Evolutionary conservation across 768 basidiomycete genomes (phyloP), one percentile per base, ranked within the genome.

Genomic region (Tylopilus sp.): DNA sequence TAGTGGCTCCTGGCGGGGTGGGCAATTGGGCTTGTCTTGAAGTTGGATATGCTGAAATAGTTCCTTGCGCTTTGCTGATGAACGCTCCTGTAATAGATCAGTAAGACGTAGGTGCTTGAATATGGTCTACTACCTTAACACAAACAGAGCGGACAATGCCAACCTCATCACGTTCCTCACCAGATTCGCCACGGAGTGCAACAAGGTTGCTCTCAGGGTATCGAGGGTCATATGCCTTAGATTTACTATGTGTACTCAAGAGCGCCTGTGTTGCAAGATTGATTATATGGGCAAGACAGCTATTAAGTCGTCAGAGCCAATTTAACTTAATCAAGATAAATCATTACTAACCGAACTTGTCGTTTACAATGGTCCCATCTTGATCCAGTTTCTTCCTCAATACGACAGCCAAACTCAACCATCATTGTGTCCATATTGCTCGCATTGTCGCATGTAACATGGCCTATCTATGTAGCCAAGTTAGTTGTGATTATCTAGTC

Each of bases 111-210:
- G 12, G 7, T 30, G 34, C 12, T 38, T 7, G 9, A 8, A 38
- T 38, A 21, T 6, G n/a, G 34, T 8, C 7, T n/a, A 38, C 12
- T 34, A 40, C 38, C 38, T 40, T 40, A 2, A 40, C 22, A 6
- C 28, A 44, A 13, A 44, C 21, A 2, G 21, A 19, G 3, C 21
- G 2, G 10, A 45, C 19, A 6, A 45, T 10, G 3, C 44, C 44
- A 14, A 45, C 9, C 9, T 31, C 30, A 31, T 45, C 21, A 3
- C 19, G 6, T 8, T 45, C n/a, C n/a, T n/a, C n/a, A n/a, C n/a
- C n/a, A n/a, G 19, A 10, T 1, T 0, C 0, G n/a, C 13, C 8
- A 4, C 3, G 13, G 11, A 13, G 7, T 6, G 14, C 14, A 14
- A 45, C 16, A 3, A 45, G 13, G 4, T 45, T 13, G 6, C 4